These are phyloP conservation scores for Vanrija sp. DNA, from an alignment of 1,284 basidiomycete genomes.

Conservation along the genomic window DNA sequence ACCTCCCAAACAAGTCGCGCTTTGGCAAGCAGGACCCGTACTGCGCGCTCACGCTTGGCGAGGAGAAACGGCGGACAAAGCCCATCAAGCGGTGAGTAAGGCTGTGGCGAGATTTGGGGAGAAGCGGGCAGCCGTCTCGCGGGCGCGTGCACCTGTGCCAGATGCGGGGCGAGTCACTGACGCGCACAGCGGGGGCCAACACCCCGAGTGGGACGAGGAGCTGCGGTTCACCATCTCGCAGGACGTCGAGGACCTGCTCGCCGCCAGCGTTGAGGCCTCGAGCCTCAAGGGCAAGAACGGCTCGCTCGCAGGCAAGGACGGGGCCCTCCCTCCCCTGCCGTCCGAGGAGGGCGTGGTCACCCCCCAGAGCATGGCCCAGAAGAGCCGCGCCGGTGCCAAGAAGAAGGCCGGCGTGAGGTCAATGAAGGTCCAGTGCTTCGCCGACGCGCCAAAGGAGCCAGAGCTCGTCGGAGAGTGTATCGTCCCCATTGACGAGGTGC, in stretches of 20 bases:
- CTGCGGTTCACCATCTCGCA: constrained; percentile 87
- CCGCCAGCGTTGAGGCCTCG: constrained; percentile 51
- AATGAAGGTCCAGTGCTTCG: constrained; percentile 83
- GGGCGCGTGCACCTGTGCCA: not conserved
- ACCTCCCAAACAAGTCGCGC: constrained; percentile 87
- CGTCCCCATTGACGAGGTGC: constrained; percentile 81
- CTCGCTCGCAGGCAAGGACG: constrained; percentile 2
- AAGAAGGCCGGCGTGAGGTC: constrained; percentile 53
- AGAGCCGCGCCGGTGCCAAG: constrained; percentile 51
- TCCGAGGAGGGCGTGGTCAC: constrained; percentile 32
- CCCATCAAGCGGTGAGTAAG: constrained; percentile 65
- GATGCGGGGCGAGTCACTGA: not conserved
- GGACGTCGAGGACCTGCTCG: constrained; percentile 65
- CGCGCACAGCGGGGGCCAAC: constrained; percentile 73
- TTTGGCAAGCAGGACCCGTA: constrained; percentile 99
- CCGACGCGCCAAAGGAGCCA: constrained; percentile 91
- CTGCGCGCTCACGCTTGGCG: constrained; percentile 72
- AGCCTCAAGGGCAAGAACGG: constrained; percentile 38
- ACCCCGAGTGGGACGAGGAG: constrained; percentile 98
- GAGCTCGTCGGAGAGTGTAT: constrained; percentile 89
- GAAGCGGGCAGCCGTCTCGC: no score
- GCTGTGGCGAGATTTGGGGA: no score
- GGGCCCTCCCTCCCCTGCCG: constrained; percentile 9
- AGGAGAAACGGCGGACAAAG: constrained; percentile 77
- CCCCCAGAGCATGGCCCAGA: constrained; percentile 51